These are phyloP conservation scores for Haematococcus lacustris DNA, from an alignment of 139 green algal genomes.

Conservation along the genomic window DNA sequence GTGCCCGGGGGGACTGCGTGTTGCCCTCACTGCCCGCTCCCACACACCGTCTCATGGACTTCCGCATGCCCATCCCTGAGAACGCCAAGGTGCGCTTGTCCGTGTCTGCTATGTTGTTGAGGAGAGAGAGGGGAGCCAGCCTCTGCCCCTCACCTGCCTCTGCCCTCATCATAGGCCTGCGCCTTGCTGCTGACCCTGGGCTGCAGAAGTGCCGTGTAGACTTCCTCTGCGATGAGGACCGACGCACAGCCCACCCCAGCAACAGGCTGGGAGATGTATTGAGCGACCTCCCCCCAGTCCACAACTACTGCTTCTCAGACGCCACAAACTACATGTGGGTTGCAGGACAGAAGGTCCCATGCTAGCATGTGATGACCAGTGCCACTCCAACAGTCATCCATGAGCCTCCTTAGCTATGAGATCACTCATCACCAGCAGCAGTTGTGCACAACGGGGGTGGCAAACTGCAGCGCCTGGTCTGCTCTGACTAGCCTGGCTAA, in stretches of 20 bases:
- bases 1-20: constrained; percentile 39
- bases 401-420: too few species aligned
- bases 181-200: too few species aligned
- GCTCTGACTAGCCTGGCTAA: too few species aligned
- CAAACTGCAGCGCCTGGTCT: too few species aligned
- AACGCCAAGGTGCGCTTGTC: constrained; percentile 7
- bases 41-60: constrained; percentile 13
- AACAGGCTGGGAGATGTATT: constrained; percentile 54
- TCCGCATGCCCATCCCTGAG: constrained; percentile 6
- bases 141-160: too few species aligned
- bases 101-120: not conserved
- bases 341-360: too few species aligned
- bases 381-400: too few species aligned
- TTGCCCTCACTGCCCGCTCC: constrained; percentile 60
- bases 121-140: too few species aligned
- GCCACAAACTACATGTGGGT: constrained; percentile 17
- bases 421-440: too few species aligned
- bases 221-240: constrained; percentile 23
- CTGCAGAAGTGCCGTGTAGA: constrained; percentile 23
- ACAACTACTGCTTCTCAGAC: constrained; percentile 44
- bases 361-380: too few species aligned
- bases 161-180: too few species aligned
- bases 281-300: constrained; percentile 45
- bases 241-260: constrained; percentile 18
- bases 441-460: too few species aligned